phyloP scores from a whole-genome alignment of 495 filamentous ascomycete species.

The Penicillium herquei region DNA sequence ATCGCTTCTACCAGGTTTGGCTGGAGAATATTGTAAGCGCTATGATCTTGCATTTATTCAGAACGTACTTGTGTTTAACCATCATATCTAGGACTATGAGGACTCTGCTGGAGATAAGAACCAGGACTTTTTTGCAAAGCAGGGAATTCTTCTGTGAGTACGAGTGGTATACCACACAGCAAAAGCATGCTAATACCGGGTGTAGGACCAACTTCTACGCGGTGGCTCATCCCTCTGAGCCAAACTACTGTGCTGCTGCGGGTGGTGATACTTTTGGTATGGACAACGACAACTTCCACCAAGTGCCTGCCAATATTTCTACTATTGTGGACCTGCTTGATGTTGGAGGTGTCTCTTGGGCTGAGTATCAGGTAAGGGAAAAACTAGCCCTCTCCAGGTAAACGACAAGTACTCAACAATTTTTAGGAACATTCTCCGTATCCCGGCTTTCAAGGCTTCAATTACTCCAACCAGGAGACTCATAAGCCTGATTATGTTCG shows the following conservation, averaged over 20 bases:
- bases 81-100: conserved; percentile 48
- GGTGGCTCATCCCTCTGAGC: conserved; percentile 65
- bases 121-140: conserved; percentile 54
- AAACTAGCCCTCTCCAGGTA: not conserved
- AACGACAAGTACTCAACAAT: not conserved
- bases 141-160: conserved; percentile 55
- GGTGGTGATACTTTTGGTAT: conserved; percentile 69
- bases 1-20: conserved; percentile 68
- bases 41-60: not conserved
- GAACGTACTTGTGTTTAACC: not conserved
- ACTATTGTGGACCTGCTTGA: conserved; percentile 69
- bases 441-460: conserved; percentile 61
- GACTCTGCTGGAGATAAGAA: conserved; percentile 49
- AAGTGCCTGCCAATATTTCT: conserved; percentile 58
- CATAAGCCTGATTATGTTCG: conserved; percentile 64
- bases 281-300: conserved; percentile 61
- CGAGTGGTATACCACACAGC: not conserved
- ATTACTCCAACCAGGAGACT: conserved; percentile 49
- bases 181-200: not conserved
- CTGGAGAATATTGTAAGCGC: conserved; percentile 65
- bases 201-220: conserved; percentile 56
- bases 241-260: conserved; percentile 65
- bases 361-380: conserved; percentile 52
- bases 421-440: conserved; percentile 59
- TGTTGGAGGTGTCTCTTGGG: conserved; percentile 65